Evolutionary conservation across 768 basidiomycete species (phyloP).

Genomic region (Mrakia blollopis): DNA sequence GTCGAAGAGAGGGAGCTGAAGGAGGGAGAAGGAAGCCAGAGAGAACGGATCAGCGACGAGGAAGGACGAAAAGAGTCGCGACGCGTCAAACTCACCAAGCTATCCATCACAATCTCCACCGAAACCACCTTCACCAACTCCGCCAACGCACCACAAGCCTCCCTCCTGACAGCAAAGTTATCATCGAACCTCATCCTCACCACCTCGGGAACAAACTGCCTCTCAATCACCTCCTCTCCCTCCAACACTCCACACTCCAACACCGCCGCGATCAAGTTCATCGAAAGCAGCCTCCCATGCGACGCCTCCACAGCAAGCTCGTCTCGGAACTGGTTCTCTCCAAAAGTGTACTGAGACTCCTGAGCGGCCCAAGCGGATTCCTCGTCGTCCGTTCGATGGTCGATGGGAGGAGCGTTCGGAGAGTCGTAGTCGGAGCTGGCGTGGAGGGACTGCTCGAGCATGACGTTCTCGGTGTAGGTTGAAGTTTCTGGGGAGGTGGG

Average conservation of each 20-base stretch:
- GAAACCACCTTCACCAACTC: slow-evolving; percentile 82
- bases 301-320: slow-evolving; percentile 30
- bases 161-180: slow-evolving; percentile 68
- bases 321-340: slow-evolving; percentile 10
- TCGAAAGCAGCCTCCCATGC: slow-evolving; percentile 73
- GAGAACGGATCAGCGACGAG: not conserved
- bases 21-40: not conserved
- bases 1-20: slow-evolving; percentile 74
- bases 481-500: not conserved
- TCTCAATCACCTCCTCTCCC: slow-evolving; percentile 29
- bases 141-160: slow-evolving; percentile 82
- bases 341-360: slow-evolving; percentile 5
- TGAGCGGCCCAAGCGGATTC: slow-evolving; percentile 18
- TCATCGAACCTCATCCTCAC: slow-evolving; percentile 36
- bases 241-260: slow-evolving; percentile 50
- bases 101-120: slow-evolving; percentile 59
- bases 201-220: slow-evolving; percentile 38
- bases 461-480: not conserved
- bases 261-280: slow-evolving; percentile 87
- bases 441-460: slow-evolving; percentile 13
- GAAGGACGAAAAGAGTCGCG: not conserved
- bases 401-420: slow-evolving; percentile 30
- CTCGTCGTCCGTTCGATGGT: slow-evolving; percentile 28
- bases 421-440: slow-evolving; percentile 20
- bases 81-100: slow-evolving; percentile 28